Conservation (phyloP, 2,329 filamentous ascomycete species). For the Fusarium udum region DNA sequence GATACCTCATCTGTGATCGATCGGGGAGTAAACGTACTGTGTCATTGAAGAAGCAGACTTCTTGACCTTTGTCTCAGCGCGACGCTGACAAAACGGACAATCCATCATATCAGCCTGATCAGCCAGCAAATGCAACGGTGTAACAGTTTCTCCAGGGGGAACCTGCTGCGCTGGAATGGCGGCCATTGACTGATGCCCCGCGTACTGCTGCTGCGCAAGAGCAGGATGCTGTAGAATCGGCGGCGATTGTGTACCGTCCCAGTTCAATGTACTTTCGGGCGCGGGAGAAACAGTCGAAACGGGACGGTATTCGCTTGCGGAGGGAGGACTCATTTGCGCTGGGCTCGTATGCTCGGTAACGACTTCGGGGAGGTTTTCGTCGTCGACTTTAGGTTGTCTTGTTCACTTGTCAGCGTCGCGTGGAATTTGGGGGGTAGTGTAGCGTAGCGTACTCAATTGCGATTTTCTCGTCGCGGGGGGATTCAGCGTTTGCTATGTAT, state of each 20-base stretch:
- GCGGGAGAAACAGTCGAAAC: conserved; percentile 21
- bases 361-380: conserved; percentile 41
- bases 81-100: conserved; percentile 41
- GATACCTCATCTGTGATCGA: neutral
- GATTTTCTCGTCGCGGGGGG: conserved; percentile 34
- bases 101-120: conserved; percentile 41
- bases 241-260: conserved; percentile 24
- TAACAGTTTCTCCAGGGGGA: conserved; percentile 31
- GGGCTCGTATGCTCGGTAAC: conserved; percentile 9
- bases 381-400: conserved; percentile 22
- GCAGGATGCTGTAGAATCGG: conserved; percentile 31
- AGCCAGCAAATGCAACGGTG: conserved; percentile 39
- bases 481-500: conserved; percentile 16
- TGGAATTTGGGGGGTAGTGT: no score
- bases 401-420: neutral
- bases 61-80: conserved; percentile 35
- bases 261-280: conserved; percentile 5
- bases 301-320: neutral
- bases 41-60: conserved; percentile 34
- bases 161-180: neutral
- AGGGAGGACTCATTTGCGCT: neutral
- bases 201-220: conserved; percentile 28
- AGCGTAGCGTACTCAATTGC: conserved; percentile 16
- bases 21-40: conserved; percentile 29
- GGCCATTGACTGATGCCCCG: conserved; percentile 23